These are phyloP conservation scores for Rasamsonia emersonii DNA, from an alignment of 2,329 filamentous ascomycete genomes.

Conservation along the genomic window DNA sequence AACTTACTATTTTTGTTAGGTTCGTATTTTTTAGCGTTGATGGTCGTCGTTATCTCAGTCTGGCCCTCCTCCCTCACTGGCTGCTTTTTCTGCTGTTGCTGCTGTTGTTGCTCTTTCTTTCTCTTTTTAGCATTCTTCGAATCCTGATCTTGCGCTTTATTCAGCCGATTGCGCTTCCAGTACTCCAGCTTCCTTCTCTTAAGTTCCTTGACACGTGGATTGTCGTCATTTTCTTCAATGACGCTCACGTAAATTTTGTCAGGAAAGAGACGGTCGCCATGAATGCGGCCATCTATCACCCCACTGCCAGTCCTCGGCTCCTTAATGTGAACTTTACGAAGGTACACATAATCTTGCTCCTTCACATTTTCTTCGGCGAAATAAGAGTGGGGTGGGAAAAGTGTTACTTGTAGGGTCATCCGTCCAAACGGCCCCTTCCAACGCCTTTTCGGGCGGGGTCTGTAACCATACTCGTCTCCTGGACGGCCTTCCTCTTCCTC, in stretches of 20 bases:
- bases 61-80: conserved; percentile 23
- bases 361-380: conserved; percentile 50
- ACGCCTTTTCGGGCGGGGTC: conserved; percentile 23
- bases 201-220: conserved; percentile 47
- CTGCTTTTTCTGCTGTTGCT: conserved; percentile 20
- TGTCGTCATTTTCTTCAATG: conserved; percentile 40
- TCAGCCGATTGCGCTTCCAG: conserved; percentile 40
- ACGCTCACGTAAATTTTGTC: conserved; percentile 52
- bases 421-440: conserved; percentile 72
- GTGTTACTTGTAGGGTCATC: conserved; percentile 60
- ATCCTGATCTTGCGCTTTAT: conserved; percentile 28
- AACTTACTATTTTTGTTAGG: conserved; percentile 36
- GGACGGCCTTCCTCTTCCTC: conserved; percentile 30
- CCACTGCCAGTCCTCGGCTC: conserved; percentile 37
- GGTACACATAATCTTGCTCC: conserved; percentile 52
- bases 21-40: conserved; percentile 18
- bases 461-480: conserved; percentile 52
- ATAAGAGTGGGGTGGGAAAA: conserved; percentile 59
- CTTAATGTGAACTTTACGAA: conserved; percentile 68
- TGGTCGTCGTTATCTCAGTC: conserved; percentile 12
- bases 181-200: conserved; percentile 59
- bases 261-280: conserved; percentile 47
- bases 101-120: conserved; percentile 20
- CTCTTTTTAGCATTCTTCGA: conserved; percentile 30
- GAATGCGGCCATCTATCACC: conserved; percentile 64